A percentile compares a stretch with the other conserved stretches of the same genome.
These are phyloP conservation scores for Emericellopsis cladophorae DNA, from an alignment of 2,329 filamentous ascomycete species.

Conservation along the genomic window DNA sequence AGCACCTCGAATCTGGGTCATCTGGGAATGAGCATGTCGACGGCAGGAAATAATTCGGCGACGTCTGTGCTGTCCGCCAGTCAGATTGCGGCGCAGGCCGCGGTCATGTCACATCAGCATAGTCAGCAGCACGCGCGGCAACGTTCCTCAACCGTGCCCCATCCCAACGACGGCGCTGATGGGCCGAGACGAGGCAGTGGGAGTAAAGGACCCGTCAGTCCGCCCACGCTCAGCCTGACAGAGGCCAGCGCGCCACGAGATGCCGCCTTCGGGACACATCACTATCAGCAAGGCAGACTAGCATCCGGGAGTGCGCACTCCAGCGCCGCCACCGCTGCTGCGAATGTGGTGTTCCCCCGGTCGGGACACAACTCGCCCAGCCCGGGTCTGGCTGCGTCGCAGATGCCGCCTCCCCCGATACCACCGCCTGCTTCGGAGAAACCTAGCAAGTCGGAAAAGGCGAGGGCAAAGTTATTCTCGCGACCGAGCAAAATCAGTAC, in stretches of 20 bases:
- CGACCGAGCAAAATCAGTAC: conserved; percentile 64
- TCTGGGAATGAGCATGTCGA: conserved; percentile 23
- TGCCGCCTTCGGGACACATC: conserved; percentile 33
- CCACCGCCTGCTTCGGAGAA: conserved; percentile 39
- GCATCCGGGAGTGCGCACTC: conserved; percentile 40
- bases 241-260: conserved; percentile 52
- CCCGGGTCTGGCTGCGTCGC: conserved; percentile 20
- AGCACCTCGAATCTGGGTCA: conserved; percentile 41
- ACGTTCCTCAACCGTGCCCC: conserved; percentile 62
- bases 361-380: conserved; percentile 42
- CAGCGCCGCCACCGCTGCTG: conserved; percentile 51
- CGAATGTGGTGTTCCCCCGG: conserved; percentile 61
- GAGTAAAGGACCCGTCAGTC: conserved; percentile 40
- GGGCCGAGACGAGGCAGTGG: conserved; percentile 28
- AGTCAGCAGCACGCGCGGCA: conserved; percentile 39
- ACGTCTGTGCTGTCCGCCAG: conserved; percentile 44
- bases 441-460: conserved; percentile 50
- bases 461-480: conserved; percentile 73
- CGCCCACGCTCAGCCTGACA: conserved; percentile 50
- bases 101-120: conserved; percentile 53
- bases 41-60: conserved; percentile 22
- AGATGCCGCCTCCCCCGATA: conserved; percentile 17
- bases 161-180: conserved; percentile 33
- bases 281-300: conserved; percentile 45
- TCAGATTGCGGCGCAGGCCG: conserved; percentile 69